Conservation (phyloP, 768 basidiomycete genomes). For the Mrakia frigida region DNA sequence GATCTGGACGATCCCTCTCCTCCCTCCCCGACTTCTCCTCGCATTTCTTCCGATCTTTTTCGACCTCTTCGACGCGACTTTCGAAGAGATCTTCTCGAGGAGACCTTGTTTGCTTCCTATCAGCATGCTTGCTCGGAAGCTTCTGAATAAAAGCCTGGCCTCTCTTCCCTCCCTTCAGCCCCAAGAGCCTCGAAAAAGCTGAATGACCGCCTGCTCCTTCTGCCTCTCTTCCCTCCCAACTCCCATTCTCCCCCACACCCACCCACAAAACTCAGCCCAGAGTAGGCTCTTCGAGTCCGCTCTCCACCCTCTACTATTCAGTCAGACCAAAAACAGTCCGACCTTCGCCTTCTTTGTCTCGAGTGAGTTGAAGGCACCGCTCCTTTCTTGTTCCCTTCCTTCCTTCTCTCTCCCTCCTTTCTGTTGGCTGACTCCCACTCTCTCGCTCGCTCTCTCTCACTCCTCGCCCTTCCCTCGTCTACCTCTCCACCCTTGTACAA, state of each 20-base stretch:
- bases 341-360: conserved; percentile 21
- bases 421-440: neutral
- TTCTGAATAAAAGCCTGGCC: too few species aligned
- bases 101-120: too few species aligned
- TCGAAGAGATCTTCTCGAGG: too few species aligned
- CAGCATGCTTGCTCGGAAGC: too few species aligned
- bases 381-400: neutral
- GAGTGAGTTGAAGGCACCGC: conserved; percentile 2
- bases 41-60: too few species aligned
- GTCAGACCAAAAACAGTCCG: neutral
- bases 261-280: neutral
- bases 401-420: neutral
- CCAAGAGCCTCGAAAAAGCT: too few species aligned
- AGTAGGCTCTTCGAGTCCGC: neutral
- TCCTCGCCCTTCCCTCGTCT: neutral
- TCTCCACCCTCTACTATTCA: conserved; percentile 20
- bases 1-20: too few species aligned
- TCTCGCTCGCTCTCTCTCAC: neutral
- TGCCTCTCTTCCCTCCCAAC: neutral
- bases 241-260: neutral
- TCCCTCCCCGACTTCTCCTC: too few species aligned
- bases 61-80: too few species aligned
- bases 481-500: too few species aligned
- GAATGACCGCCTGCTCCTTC: neutral
- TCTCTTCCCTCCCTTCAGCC: too few species aligned